Percentiles rank a stretch among this genome's conserved stretches.
Conservation (phyloP, 208 protist species). For the Trypanosoma theileri region DNA sequence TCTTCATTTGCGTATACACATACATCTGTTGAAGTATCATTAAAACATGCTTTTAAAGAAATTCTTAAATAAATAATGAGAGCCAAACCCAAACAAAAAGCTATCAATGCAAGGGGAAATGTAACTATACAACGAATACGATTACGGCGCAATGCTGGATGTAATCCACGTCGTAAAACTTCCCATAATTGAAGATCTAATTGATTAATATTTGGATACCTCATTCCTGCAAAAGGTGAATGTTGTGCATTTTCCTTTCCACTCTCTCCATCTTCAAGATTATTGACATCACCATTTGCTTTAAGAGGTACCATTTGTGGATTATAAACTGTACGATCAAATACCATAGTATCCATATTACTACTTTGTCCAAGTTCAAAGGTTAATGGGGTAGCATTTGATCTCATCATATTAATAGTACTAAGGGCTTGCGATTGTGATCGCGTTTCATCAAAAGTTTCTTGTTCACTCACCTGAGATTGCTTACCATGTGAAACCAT, state of each 20-base stretch:
- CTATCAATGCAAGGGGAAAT: conserved; percentile 38
- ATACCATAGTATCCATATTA: conserved; percentile 14
- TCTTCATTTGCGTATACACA: conserved; percentile 23
- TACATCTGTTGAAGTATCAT: neutral
- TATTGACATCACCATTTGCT: neutral
- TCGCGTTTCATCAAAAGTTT: neutral
- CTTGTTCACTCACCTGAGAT: neutral
- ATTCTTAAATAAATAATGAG: conserved; percentile 42
- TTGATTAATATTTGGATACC: conserved; percentile 69
- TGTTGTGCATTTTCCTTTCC: conserved; percentile 20
- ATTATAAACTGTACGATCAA: conserved; percentile 28
- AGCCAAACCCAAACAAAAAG: conserved; percentile 40
- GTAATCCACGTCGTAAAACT: conserved; percentile 44
- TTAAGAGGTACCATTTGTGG: conserved; percentile 13
- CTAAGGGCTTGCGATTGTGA: neutral
- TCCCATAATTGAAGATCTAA: conserved; percentile 43
- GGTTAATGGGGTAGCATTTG: neutral
- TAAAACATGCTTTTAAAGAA: conserved; percentile 33
- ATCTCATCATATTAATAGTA: neutral
- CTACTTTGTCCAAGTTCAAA: neutral
- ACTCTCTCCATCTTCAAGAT: conserved; percentile 14
- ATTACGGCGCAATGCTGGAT: conserved; percentile 35
- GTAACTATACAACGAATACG: conserved; percentile 48
- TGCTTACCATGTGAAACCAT: neutral
- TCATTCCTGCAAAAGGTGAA: conserved; percentile 49